phyloP scores from a whole-genome alignment of 768 basidiomycete genomes.

The Clavaria fumosa region DNA sequence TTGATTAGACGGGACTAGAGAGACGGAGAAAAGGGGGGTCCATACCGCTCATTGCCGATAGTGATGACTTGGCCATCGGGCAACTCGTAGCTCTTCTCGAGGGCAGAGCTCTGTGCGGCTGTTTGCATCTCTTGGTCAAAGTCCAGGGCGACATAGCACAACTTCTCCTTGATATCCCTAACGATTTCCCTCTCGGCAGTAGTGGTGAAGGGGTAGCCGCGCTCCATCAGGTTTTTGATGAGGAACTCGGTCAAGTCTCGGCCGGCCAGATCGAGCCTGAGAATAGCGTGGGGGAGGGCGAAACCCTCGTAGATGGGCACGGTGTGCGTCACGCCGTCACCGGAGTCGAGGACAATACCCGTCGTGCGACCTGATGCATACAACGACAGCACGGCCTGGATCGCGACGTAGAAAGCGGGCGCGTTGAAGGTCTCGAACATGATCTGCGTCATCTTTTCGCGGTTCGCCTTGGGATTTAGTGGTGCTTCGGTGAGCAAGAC shows the following conservation, averaged over 20 bases:
- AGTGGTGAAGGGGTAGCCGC: slow-evolving; percentile 90
- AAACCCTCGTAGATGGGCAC: slow-evolving; percentile 96
- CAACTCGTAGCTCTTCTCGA: slow-evolving; percentile 90
- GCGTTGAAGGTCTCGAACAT: slow-evolving; percentile 96
- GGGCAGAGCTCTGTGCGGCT: slow-evolving; percentile 73
- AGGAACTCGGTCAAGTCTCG: slow-evolving; percentile 80
- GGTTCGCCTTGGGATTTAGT: slow-evolving; percentile 83
- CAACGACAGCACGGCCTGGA: slow-evolving; percentile 81
- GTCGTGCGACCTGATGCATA: slow-evolving; percentile 95
- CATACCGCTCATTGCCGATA: slow-evolving; percentile 83
- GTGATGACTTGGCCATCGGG: slow-evolving; percentile 92
- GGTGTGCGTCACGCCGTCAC: slow-evolving; percentile 92
- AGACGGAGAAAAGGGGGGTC: slow-evolving; percentile 40
- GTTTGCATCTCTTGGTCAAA: slow-evolving; percentile 90
- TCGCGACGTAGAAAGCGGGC: slow-evolving; percentile 83
- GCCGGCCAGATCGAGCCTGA: slow-evolving; percentile 83
- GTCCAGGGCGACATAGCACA: slow-evolving; percentile 89
- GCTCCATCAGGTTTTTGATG: slow-evolving; percentile 76
- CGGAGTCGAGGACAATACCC: slow-evolving; percentile 89
- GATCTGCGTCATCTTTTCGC: slow-evolving; percentile 92
- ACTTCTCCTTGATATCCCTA: slow-evolving; percentile 94
- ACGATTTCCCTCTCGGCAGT: slow-evolving; percentile 91
- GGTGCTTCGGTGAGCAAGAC: slow-evolving; percentile 86
- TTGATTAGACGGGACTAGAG: slow-evolving; percentile 45
- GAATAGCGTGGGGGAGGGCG: slow-evolving; percentile 83